A percentile compares a stretch with the other conserved stretches of the same genome.
Evolutionary conservation across 2,329 filamentous ascomycete species (phyloP).

Genomic region (Triangularia verruculosa): DNA sequence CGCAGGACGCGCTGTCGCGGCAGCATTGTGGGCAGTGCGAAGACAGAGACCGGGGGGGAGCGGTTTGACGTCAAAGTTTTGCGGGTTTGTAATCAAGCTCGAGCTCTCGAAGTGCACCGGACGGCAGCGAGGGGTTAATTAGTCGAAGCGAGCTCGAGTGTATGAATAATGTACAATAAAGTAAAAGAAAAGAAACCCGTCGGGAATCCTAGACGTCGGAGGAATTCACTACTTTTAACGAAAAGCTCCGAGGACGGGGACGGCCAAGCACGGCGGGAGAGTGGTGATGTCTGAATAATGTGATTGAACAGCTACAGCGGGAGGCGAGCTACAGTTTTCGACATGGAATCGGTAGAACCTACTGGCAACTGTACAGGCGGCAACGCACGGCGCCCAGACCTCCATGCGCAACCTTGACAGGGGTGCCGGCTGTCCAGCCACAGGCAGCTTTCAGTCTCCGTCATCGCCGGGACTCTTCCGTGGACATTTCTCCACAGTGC

Average conservation of each 20-base stretch:
- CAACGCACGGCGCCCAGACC: background rate
- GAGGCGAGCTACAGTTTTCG: conserved; percentile 13
- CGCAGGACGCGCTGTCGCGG: conserved; percentile 27
- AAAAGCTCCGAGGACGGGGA: conserved; percentile 16
- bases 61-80: conserved; percentile 23
- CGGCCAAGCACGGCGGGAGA: conserved; percentile 18
- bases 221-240: conserved; percentile 11
- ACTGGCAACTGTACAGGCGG: conserved; percentile 19
- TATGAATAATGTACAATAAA: conserved; percentile 1
- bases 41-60: conserved; percentile 3
- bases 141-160: conserved; percentile 3
- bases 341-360: conserved; percentile 21
- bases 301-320: conserved; percentile 1
- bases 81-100: conserved; percentile 8
- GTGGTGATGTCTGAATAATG: conserved; percentile 29
- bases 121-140: conserved; percentile 6
- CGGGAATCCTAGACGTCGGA: conserved; percentile 1
- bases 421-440: background rate
- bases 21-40: conserved; percentile 24
- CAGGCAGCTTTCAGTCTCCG: conserved; percentile 4
- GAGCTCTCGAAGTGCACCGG: background rate
- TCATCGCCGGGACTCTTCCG: background rate
- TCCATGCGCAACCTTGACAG: too few relatives aligned
- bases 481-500: background rate
- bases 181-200: conserved; percentile 15